Evolutionary conservation across 2,329 filamentous ascomycete genomes (phyloP), one percentile per base, ranked within the genome.

Genomic region (Didymella lethalis): DNA sequence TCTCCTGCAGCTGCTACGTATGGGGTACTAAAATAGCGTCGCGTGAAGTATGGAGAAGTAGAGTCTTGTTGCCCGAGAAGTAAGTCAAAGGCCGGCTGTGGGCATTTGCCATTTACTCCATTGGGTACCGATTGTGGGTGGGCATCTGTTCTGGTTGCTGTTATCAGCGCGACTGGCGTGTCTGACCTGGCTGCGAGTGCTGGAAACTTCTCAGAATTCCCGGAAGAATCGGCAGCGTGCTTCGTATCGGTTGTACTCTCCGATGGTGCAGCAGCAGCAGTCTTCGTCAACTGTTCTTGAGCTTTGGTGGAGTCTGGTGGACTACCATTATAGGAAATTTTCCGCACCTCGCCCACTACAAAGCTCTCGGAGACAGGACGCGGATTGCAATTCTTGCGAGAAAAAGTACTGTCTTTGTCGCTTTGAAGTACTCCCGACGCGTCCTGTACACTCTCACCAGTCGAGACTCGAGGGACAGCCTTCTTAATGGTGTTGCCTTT

Each of bases 401-500:
- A 41, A n/a, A 55, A 59, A 8, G 5, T 23, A 29, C 1, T 29
- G n/a, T 18, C 23, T 10, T 51, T 8, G 23, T 38, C n/a, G 10
- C 11, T 32, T 5, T 31, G 5, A 1, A 32, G 6, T n/a, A 28
- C 0, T 1, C 8, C 18, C n/a, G 11, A 8, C 32, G 28, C 31
- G 23, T 41, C 14, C 1, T 38, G 25, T 12, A 3, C 5, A 10
- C 8, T 34, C 7, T 40, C 20, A 5, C 5, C 10, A 3, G 10
- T 32, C 7, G 50, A 41, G 2, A 7, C 26, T 20, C 16, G 20
- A 20, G 14, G 20, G n/a, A 32, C 44, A 16, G 47, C 1, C 26
- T 51, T 58, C 23, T 56, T 63, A 44, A 61, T 49, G n/a, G 45
- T 58, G 4, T 50, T 55, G 11, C 38, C 36, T 7, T 51, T 63